Evolutionary conservation across 192 early-diverging fungal species (phyloP), one percentile per base, ranked within the genome.

Genomic region (Coemansia sp.): DNA sequence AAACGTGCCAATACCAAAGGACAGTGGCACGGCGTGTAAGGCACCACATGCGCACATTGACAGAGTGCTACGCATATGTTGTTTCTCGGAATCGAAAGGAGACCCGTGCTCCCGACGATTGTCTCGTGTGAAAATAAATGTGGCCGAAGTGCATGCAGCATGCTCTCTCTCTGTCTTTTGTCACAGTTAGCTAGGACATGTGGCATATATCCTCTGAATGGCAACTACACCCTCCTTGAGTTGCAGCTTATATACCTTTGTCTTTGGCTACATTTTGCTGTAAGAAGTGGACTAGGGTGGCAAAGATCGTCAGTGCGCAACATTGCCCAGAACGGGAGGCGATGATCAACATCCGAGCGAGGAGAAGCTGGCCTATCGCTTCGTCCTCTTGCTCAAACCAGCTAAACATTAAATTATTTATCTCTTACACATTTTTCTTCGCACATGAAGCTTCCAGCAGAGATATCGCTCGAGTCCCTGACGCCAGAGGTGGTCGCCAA

Each of bases 401-500:
- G n/a, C n/a, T n/a, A n/a, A n/a, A n/a, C n/a, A n/a, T n/a, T n/a
- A n/a, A n/a, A 56, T n/a, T 9, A 29, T 35, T 46, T 20, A 19
- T 35, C 29, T 14, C 17, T 54, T 32, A 17, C n/a, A 56, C 7
- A 27, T 38, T 22, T 19, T 38, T 39, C 24, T 37, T 25, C 8
- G 27, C 27, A 6, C 31, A 56, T 42, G 39, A 39, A 31, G 27
- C 63, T 54, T 56, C 25, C 51, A 36, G 39, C 36, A 54, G 19
- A 38, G 39, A 77, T 71, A 60, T 72, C 77, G 35, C 59, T 86
- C 60, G 79, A 86, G 24, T 76, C 58, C 4, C 72, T 88, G 19
- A 84, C 84, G 14, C 77, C 78, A 25, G 69, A 86, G 46, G 60
- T 77, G 24, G 75, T 88, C 4, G 82, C 86, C 47, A 80, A 85